Base-by-base conservation (phyloP, 352 stramenopile genomes). In the Phytophthora citricola region DNA sequence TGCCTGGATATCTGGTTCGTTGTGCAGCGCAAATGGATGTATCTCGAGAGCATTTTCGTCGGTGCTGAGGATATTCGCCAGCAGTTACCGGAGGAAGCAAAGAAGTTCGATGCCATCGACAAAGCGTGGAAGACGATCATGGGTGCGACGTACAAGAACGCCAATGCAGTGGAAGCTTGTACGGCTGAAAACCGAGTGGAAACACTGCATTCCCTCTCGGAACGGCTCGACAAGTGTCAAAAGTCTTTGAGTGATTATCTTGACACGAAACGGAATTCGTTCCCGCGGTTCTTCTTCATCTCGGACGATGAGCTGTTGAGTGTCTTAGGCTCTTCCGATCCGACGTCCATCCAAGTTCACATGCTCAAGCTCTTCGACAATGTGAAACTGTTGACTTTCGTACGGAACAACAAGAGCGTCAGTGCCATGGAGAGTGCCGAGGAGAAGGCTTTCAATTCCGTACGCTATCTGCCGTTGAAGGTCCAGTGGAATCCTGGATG, bases 281-380 rank as follows among this genome's bases (percentile, higher is more conserved):
- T 98, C 66, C 89, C 93, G 7, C 83, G 93, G 3, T 98, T 98
- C 57, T 98, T 97, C 73, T 98, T 98, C 76, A 98, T 98, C 60
- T 98, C 93, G 0, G 92, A 98, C 51, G 93, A 98, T 55, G 93
- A 98, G 44, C 58, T 98, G 4, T 73, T 98, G 12, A 96, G 85
- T 49, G 92, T 98, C 20, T 74, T 98, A 2, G 93, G 93, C 0
- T 97, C 88, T 0, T 97, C 90, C 0, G 94, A 98, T 58, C 94
- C 94, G 4, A 96, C 86, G 0, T 97, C 90, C 0, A 97, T 97
- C 40, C 92, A 97, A 81, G 85, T 97, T 0, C 94, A 98, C 69
- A 96, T 98, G 83, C 89, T 98, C 34, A 98, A 98, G 71, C 86
- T 98, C 1, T 98, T 98, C 61, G 94, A 98, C 73, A 98, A 98